Evolutionary conservation across 2,329 filamentous ascomycete genomes (phyloP), one percentile per base, ranked within the genome.

Genomic region (Drechslerella stenobrocha): DNA sequence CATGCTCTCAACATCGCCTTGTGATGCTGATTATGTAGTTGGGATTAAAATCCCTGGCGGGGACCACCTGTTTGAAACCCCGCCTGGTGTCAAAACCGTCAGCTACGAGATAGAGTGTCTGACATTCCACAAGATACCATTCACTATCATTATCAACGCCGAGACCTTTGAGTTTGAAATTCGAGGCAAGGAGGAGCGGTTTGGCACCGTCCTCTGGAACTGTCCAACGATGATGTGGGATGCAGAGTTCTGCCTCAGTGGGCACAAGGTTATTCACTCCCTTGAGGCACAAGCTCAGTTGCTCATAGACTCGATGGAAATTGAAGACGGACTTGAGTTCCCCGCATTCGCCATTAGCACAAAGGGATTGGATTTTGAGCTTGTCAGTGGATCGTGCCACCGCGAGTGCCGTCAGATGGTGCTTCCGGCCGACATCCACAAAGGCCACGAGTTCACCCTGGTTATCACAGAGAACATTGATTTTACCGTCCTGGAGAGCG

Each of bases 1-100:
- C 35, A 59, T 64, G 3, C 20, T 70, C 11, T 69, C 69, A 6
- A 55, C 55, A 13, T 59, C 65, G 2, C 69, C 65, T 15, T 69
- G 48, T 13, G 69, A 70, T 51, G 51, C 61, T 15, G 69, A 70
- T 37, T 70, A 59, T 28, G 44, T 65, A 13, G 59, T 58, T 13
- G 69, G 57, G 15, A 32, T 70, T 46, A 70, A 70, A 34, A 35
- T 70, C 20, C 30, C 44, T 18, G 56, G 59, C 32, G 64, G 69
- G 5, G 77, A 81, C 73, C 73, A 79, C 59, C 76, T 79, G 57
- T 74, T 77, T 57, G 63, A 67, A n/a, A 67, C 60, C 18, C 48
- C 55, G 11, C 55, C 63, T 40, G 51, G 44, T 3, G 46, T 55
- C 24, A 32, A 44, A 24, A 56, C 45, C 5, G 63, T 67, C 26